Base-by-base conservation (phyloP, 1,284 basidiomycete species). In the Puccinia coronata region DNA sequence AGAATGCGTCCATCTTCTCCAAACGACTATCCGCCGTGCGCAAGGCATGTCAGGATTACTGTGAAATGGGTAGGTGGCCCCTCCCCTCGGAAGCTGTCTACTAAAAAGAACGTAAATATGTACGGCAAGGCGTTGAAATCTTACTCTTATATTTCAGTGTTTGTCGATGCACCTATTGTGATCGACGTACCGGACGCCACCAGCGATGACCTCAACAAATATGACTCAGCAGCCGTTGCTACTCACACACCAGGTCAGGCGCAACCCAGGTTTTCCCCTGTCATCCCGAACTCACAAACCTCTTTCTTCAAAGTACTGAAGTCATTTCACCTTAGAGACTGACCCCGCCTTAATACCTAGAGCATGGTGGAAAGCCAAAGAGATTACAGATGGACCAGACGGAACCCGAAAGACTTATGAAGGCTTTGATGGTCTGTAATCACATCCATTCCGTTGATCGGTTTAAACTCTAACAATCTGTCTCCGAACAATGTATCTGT, bases 331-430 rank as follows among this genome's bases (percentile, higher is more conserved):
- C 20, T 49, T n/a, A 80, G 78, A 80, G 41, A 80, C 69, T 63
- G 78, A 80, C 43, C 67, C 78, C n/a, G 53, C 67, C 11, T 72
- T 72, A 43, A 72, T 80, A 57, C 78, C 78, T 20, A 70, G 79
- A 81, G 79, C 59, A 36, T 81, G 79, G 79, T 81, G 79, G 79
- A 61, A 12, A 51, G 63, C 20, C 18, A 80, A 80, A 63, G 78
- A 80, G 18, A 41, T 39, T 16, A n/a, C 43, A 4, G 59, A 55
- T 28, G 70, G 41, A 11, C 18, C 41, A 43, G 43, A 36, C 49
- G 31, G 31, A 34, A 70, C 49, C 57, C 70, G 61, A 31, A 51
- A 49, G 25, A 23, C 49, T 25, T 81, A 41, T 47, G 47, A 81
- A 43, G 79, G 79, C 20, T 81, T 73, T 39, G 79, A 81, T 47